Conservation (phyloP, 2,329 filamentous ascomycete species). For the Iodosphaeria phyllophila region DNA sequence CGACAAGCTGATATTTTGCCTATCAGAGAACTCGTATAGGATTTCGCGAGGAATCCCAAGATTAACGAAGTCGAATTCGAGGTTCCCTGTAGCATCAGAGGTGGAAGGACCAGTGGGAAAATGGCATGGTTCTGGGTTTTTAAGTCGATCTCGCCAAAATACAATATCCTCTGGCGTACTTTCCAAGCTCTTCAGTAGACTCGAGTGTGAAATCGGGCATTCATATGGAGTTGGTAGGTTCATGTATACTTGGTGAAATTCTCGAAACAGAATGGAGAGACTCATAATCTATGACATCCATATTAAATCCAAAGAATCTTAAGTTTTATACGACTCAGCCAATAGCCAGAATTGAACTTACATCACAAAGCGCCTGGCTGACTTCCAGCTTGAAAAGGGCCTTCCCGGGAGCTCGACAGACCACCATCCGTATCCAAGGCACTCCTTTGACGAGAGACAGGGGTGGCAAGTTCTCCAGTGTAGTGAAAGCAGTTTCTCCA, state of each 20-base stretch:
- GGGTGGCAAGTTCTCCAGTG: slow-evolving; percentile 22
- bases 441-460: slow-evolving; percentile 17
- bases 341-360: slow-evolving; percentile 3
- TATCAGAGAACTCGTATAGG: slow-evolving; percentile 23
- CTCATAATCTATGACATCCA: slow-evolving; percentile 15
- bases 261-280: slow-evolving; percentile 24
- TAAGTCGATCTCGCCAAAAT: slow-evolving; percentile 26
- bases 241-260: slow-evolving; percentile 25
- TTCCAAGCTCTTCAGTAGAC: no score
- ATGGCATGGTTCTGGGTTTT: slow-evolving; percentile 19
- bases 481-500: slow-evolving; percentile 17
- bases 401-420: slow-evolving; percentile 24
- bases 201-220: no score
- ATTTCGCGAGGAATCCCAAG: slow-evolving; percentile 20
- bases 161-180: slow-evolving; percentile 17
- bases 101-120: slow-evolving; percentile 22
- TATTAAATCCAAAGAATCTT: background rate
- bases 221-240: no score
- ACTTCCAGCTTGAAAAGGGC: slow-evolving; percentile 30
- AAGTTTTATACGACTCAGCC: background rate
- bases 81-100: slow-evolving; percentile 8
- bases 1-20: slow-evolving; percentile 22
- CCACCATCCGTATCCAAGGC: slow-evolving; percentile 29
- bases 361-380: slow-evolving; percentile 31
- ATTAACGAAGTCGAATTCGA: slow-evolving; percentile 18